phyloP scores from a whole-genome alignment of 2,329 filamentous ascomycete genomes.

The Tothia fuscella region DNA sequence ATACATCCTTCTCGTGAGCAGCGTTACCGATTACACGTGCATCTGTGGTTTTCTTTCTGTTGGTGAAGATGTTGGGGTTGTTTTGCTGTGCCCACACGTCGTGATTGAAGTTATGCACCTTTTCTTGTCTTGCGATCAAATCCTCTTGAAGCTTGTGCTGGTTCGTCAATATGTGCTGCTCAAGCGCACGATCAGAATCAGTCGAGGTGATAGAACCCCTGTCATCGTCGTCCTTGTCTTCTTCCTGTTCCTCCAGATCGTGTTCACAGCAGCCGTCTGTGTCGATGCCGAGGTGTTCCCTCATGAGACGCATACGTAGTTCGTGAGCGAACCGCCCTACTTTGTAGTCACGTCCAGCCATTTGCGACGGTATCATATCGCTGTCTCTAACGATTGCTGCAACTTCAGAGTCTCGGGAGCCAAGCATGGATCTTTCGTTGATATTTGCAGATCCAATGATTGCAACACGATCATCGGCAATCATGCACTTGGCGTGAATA shows the following conservation, averaged over 20 bases:
- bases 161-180: conserved; percentile 22
- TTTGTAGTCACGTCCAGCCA: conserved; percentile 80
- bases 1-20: conserved; percentile 61
- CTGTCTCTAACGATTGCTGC: conserved; percentile 85
- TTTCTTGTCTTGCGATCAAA: conserved; percentile 42
- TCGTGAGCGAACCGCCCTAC: conserved; percentile 91
- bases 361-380: conserved; percentile 81
- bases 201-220: conserved; percentile 1
- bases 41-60: conserved; percentile 44
- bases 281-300: conserved; percentile 91
- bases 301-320: conserved; percentile 84
- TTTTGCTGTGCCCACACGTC: conserved; percentile 52
- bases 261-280: conserved; percentile 56
- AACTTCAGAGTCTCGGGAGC: conserved; percentile 81
- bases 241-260: conserved; percentile 15
- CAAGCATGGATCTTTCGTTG: conserved; percentile 93
- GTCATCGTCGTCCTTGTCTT: not conserved
- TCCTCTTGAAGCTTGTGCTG: conserved; percentile 40
- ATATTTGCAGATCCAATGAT: conserved; percentile 98
- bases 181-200: conserved; percentile 11
- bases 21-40: conserved; percentile 47
- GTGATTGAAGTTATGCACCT: conserved; percentile 60
- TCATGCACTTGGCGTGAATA: conserved; percentile 93
- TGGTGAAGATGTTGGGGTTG: conserved; percentile 44
- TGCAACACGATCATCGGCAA: conserved; percentile 85